phyloP scores from a whole-genome alignment of 257 asterid species.

The Solanum pennellii region DNA sequence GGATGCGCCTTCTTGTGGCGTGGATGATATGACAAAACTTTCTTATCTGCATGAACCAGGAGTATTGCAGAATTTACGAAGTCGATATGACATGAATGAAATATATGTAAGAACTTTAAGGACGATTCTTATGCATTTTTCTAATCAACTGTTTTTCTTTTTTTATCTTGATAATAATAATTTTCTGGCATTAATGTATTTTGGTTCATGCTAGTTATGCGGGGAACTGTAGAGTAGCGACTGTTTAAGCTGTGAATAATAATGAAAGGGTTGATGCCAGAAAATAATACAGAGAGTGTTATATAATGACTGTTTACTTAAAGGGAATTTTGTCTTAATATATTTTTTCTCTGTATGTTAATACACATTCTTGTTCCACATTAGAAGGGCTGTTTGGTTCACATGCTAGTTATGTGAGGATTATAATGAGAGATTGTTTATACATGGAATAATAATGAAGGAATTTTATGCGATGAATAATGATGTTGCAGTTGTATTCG shows the following conservation, averaged over 20 bases:
- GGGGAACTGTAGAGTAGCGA: neutral
- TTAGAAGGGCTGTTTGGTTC: neutral
- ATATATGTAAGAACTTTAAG: constrained; percentile 53
- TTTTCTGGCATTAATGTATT: neutral
- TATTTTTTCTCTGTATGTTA: neutral
- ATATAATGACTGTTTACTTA: neutral
- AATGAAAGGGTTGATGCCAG: neutral
- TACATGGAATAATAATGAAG: neutral
- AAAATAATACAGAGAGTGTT: neutral
- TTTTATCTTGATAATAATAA: neutral
- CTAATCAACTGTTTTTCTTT: neutral
- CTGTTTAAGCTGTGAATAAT: neutral
- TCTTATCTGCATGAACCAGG: constrained; percentile 94
- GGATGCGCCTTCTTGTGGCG: constrained; percentile 63
- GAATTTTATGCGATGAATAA: neutral
- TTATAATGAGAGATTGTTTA: neutral
- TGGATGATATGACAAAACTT: constrained; percentile 92
- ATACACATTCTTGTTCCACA: neutral
- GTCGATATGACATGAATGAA: constrained; percentile 62
- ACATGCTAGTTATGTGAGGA: neutral
- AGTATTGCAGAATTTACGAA: constrained; percentile 60
- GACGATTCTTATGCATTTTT: neutral
- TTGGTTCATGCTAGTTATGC: neutral
- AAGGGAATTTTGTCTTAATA: neutral
- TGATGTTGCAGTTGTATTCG: neutral